Conservation (phyloP, 768 basidiomycete genomes). For the Podaxis carcinomalis region DNA sequence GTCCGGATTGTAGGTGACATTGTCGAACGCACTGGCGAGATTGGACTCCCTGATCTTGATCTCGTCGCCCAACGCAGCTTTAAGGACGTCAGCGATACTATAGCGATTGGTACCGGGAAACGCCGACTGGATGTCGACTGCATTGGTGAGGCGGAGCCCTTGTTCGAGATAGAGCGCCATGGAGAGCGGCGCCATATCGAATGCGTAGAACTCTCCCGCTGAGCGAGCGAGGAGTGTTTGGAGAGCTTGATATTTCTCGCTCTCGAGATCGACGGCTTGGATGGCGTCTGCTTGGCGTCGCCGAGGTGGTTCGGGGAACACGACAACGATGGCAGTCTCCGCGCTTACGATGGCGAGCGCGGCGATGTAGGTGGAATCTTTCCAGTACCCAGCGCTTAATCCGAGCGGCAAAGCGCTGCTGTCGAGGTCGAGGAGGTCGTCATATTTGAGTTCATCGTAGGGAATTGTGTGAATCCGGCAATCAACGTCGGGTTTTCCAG, state of each 20-base stretch:
- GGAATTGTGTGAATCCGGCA: not conserved
- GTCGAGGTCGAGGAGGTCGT: not conserved
- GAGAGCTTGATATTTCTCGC: conserved; percentile 5
- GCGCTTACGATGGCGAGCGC: conserved; percentile 9
- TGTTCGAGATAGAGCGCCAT: conserved; percentile 43
- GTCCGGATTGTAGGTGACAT: conserved; percentile 30
- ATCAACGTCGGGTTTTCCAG: not conserved
- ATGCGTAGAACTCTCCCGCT: conserved; percentile 43
- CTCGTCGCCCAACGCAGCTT: conserved; percentile 33
- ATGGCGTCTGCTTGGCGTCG: conserved; percentile 2
- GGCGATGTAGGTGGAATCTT: conserved; percentile 2
- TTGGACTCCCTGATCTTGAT: conserved; percentile 32
- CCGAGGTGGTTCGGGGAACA: conserved; percentile 6
- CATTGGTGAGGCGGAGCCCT: conserved; percentile 39
- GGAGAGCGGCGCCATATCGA: conserved; percentile 48
- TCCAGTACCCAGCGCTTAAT: conserved; percentile 7
- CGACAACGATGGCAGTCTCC: conserved; percentile 7
- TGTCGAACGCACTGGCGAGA: conserved; percentile 30
- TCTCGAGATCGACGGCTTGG: conserved; percentile 1
- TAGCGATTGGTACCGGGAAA: conserved; percentile 35
- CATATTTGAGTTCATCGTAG: conserved; percentile 3
- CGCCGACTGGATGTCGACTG: conserved; percentile 56
- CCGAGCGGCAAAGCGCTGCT: conserved; percentile 2
- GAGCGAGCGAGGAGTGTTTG: conserved; percentile 40
- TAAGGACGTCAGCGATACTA: conserved; percentile 36